Evolutionary conservation across 2,329 filamentous ascomycete species (phyloP).

Genomic region (Drechmeria coniospora): DNA sequence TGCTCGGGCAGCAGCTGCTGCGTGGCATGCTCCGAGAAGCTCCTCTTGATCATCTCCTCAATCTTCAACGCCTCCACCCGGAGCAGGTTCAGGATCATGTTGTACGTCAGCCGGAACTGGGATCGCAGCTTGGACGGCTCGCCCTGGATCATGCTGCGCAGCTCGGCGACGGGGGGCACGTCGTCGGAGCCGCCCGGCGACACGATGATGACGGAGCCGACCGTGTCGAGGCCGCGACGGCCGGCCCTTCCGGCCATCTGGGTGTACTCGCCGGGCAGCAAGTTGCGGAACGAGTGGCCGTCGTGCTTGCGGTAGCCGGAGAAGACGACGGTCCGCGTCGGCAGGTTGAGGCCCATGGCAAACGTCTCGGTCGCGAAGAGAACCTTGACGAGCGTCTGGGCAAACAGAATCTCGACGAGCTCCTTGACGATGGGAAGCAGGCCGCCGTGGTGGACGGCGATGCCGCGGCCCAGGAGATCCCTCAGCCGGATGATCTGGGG

Average conservation of each 20-base stretch:
- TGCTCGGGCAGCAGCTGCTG: constrained; percentile 89
- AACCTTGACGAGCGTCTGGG: constrained; percentile 87
- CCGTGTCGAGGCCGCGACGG: constrained; percentile 77
- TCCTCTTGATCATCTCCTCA: constrained; percentile 99
- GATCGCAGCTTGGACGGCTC: constrained; percentile 90
- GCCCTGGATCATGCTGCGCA: constrained; percentile 89
- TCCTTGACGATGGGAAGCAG: constrained; percentile 94
- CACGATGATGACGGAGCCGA: constrained; percentile 90
- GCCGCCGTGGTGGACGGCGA: constrained; percentile 92
- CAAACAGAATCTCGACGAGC: constrained; percentile 91
- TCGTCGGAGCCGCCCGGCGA: constrained; percentile 66
- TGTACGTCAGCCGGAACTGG: constrained; percentile 94
- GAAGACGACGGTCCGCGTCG: constrained; percentile 92
- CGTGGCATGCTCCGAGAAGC: constrained; percentile 95
- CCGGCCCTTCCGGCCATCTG: constrained; percentile 97
- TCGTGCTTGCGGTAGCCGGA: constrained; percentile 96
- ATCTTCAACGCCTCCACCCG: constrained; percentile 95
- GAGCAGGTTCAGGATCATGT: constrained; percentile 95
- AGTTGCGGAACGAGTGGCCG: constrained; percentile 76
- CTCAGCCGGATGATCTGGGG: constrained; percentile 82
- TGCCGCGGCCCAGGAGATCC: constrained; percentile 72
- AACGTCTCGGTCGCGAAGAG: constrained; percentile 97
- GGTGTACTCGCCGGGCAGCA: constrained; percentile 90
- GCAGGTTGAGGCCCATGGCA: constrained; percentile 93
- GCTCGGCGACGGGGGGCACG: constrained; percentile 66